Evolutionary conservation across 148 eudicot species (phyloP).

Genomic region (Pouteria glomerata): DNA sequence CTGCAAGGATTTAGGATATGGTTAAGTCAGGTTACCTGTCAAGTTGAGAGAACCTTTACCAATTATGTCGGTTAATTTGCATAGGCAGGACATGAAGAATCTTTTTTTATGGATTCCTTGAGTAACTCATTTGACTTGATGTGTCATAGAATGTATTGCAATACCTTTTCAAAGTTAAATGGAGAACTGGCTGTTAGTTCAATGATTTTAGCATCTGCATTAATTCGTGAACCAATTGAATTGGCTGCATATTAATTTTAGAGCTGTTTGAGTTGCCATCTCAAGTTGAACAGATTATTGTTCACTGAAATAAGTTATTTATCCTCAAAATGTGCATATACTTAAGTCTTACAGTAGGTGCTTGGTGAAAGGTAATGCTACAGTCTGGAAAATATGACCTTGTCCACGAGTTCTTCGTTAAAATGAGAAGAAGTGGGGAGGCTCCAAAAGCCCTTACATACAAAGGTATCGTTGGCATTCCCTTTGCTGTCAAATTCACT

Average conservation of each 20-base stretch:
- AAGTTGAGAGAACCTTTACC: too few relatives aligned
- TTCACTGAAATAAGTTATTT: not conserved
- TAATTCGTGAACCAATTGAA: not conserved
- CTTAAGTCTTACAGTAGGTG: conserved; percentile 27
- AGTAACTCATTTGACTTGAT: not conserved
- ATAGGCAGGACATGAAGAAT: too few relatives aligned
- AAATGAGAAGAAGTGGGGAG: conserved; percentile 71
- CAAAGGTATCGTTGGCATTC: conserved; percentile 42
- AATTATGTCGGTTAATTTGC: too few relatives aligned
- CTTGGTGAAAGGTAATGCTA: conserved; percentile 75
- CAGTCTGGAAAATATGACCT: conserved; percentile 66
- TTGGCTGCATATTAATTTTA: not conserved
- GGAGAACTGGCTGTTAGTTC: not conserved
- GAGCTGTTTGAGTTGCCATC: not conserved
- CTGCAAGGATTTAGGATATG: too few relatives aligned
- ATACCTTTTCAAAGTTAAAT: not conserved
- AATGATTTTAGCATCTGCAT: not conserved
- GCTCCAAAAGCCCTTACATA: conserved; percentile 80
- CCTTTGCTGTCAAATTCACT: not conserved
- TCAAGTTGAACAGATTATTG: not conserved
- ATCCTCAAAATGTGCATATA: not conserved
- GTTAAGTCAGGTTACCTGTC: too few relatives aligned
- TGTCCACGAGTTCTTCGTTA: conserved; percentile 68
- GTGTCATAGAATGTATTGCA: not conserved
- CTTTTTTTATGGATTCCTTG: not conserved